phyloP scores from a whole-genome alignment of 257 asterid genomes.

The Solanum infundibuliforme region DNA sequence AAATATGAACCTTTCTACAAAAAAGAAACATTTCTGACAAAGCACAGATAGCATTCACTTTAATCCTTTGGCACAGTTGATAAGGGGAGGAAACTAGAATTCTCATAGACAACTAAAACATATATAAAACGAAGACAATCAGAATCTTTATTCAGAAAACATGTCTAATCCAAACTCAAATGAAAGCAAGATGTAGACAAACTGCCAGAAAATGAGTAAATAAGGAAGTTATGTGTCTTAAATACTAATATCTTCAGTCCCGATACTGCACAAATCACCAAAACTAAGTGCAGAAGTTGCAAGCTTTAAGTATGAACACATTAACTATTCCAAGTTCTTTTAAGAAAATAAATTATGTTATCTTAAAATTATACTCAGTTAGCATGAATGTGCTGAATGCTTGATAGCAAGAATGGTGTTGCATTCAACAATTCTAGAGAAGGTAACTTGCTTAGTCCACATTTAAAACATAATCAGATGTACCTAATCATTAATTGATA shows the following conservation, averaged over 20 bases:
- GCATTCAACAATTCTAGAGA: neutral
- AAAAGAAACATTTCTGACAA: neutral
- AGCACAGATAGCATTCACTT: neutral
- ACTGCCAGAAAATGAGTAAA: neutral
- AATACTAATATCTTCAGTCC: neutral
- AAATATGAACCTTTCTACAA: neutral
- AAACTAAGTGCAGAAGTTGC: neutral
- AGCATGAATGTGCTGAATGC: neutral
- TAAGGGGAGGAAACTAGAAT: neutral
- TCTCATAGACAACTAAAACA: neutral
- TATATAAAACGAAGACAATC: neutral
- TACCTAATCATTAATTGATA: constrained; percentile 94
- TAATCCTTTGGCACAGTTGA: neutral
- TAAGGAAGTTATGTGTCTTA: neutral
- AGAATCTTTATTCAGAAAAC: neutral
- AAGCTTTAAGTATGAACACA: neutral
- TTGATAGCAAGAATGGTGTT: neutral
- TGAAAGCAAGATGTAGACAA: neutral
- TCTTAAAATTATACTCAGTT: neutral
- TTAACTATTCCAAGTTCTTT: neutral
- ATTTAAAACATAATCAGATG: neutral
- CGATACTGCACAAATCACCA: neutral
- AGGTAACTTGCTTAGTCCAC: neutral
- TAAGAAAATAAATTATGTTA: neutral
- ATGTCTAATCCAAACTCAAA: neutral